These are phyloP conservation scores for Corymbia maculata DNA, from an alignment of 345 rosid genomes.

Conservation along the genomic window DNA sequence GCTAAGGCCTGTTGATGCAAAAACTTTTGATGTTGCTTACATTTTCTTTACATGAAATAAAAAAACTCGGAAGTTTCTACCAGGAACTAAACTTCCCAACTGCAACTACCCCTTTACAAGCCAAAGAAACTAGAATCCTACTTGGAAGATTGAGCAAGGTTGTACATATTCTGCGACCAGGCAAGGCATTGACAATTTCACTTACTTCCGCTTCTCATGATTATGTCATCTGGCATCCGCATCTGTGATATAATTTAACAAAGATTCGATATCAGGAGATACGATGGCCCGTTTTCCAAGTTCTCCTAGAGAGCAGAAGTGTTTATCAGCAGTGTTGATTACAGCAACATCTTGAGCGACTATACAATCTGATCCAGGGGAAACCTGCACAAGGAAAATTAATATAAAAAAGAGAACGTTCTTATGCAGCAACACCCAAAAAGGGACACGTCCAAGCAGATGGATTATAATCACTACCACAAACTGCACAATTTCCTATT, in stretches of 20 bases:
- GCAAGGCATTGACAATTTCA: background rate
- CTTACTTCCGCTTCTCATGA: background rate
- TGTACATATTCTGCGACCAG: background rate
- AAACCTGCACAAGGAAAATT: conserved; percentile 36
- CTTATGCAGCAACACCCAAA: background rate
- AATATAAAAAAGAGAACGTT: background rate
- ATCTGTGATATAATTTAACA: conserved; percentile 10
- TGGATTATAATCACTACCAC: background rate
- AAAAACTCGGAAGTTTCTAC: background rate
- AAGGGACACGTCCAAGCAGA: background rate
- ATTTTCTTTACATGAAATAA: background rate
- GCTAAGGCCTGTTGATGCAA: background rate
- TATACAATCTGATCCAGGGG: conserved; percentile 42
- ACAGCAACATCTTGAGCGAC: conserved; percentile 40
- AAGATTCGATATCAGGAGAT: conserved; percentile 37
- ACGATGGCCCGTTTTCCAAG: conserved; percentile 34
- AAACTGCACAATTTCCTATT: background rate
- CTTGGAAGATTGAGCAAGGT: background rate
- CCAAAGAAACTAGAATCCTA: background rate
- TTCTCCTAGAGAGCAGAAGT: conserved; percentile 42
- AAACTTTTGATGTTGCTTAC: background rate
- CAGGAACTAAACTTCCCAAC: background rate
- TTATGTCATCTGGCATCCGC: background rate
- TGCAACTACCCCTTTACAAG: background rate
- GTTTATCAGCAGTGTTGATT: conserved; percentile 25